Evolutionary conservation across 345 rosid genomes (phyloP).

Genomic region (Carallia pectinifolia): DNA sequence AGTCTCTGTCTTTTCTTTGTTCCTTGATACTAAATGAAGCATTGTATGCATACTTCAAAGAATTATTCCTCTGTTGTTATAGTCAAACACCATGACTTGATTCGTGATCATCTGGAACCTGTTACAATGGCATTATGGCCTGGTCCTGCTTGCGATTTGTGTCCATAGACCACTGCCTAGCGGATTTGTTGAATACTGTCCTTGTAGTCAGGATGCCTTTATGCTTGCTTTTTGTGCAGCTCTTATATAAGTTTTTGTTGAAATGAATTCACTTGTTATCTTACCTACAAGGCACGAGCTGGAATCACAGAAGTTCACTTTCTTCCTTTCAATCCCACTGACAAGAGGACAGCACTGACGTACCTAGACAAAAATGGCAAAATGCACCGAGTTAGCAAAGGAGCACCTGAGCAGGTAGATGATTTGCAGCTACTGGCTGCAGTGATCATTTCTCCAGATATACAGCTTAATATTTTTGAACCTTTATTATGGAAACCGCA

Average conservation of each 20-base stretch:
- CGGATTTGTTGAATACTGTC: too few species aligned
- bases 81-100: too few species aligned
- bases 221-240: not conserved
- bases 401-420: constrained; percentile 87
- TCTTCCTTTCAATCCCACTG: constrained; percentile 93
- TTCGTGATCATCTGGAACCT: too few species aligned
- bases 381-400: constrained; percentile 92
- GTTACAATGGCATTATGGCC: too few species aligned
- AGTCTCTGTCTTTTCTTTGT: not conserved
- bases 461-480: not conserved
- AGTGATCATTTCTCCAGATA: not conserved
- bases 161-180: too few species aligned
- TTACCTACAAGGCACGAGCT: constrained; percentile 60
- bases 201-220: not conserved
- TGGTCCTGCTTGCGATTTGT: too few species aligned
- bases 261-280: constrained; percentile 10
- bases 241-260: not conserved
- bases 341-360: constrained; percentile 84
- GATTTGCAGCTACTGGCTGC: not conserved
- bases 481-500: constrained; percentile 8
- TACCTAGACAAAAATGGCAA: constrained; percentile 60
- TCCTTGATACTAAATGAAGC: not conserved
- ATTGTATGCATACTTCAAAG: too few species aligned
- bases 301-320: constrained; percentile 84
- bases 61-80: too few species aligned